Evolutionary conservation across 495 filamentous ascomycete species (phyloP).

Genomic region (Collariella sp.): DNA sequence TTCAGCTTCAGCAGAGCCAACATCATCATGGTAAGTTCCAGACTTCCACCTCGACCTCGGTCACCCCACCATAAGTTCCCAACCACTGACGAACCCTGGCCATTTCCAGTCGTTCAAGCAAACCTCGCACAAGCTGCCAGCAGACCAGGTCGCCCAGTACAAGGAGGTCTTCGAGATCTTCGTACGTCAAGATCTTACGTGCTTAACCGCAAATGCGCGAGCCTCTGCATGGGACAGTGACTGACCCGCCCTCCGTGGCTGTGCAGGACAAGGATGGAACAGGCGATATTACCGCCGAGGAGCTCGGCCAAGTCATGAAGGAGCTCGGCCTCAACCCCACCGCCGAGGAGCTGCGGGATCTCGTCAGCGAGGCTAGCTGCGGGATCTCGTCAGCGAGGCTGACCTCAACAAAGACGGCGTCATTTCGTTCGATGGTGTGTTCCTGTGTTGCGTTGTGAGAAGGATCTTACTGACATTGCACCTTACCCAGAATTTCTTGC

Average conservation of each 20-base stretch:
- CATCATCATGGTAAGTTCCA: neutral
- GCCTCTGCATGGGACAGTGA: conserved; percentile 5
- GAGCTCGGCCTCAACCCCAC: conserved; percentile 40
- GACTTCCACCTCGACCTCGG: too few species aligned
- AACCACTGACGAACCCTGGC: neutral
- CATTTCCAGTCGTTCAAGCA: conserved; percentile 33
- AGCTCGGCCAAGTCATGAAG: conserved; percentile 39
- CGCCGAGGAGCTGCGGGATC: conserved; percentile 36
- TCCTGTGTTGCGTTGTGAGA: neutral
- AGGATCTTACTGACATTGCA: neutral
- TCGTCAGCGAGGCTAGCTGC: conserved; percentile 41
- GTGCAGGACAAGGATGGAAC: conserved; percentile 83
- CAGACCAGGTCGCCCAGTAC: conserved; percentile 88
- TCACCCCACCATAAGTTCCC: neutral
- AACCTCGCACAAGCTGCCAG: conserved; percentile 54
- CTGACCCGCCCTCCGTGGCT: conserved; percentile 13
- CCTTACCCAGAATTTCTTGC: conserved; percentile 35
- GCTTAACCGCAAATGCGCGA: conserved; percentile 4
- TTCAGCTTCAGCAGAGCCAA: too few species aligned
- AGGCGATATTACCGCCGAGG: conserved; percentile 37
- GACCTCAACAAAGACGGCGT: conserved; percentile 39
- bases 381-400: conserved; percentile 41
- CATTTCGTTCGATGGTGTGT: conserved; percentile 38
- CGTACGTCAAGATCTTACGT: conserved; percentile 48
- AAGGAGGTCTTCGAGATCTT: conserved; percentile 91